A percentile compares a stretch with the other conserved stretches of the same genome.
phyloP scores from a whole-genome alignment of 106 monocot genomes.

The Alisma plantagoaquatica region DNA sequence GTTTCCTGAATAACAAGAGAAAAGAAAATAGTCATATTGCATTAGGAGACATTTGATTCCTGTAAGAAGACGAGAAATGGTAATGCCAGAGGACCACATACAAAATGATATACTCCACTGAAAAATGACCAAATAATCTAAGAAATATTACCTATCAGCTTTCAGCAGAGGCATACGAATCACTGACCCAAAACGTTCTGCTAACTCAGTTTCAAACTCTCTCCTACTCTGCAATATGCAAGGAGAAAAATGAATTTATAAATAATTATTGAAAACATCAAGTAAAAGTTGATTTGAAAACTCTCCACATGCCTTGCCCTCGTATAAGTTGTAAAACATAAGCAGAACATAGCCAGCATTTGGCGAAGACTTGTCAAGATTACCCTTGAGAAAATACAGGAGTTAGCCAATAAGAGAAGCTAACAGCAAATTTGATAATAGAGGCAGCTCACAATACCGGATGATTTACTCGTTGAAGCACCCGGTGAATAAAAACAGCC shows the following conservation, averaged over 20 bases:
- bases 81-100: no score
- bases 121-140: no score
- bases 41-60: no score
- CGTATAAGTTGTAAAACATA: constrained; percentile 94
- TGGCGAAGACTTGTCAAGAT: constrained; percentile 79
- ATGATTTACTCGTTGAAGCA: constrained; percentile 90
- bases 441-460: constrained; percentile 52
- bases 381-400: constrained; percentile 38
- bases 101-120: no score
- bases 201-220: constrained; percentile 83
- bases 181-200: constrained; percentile 76
- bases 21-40: background rate
- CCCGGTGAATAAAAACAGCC: constrained; percentile 93
- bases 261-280: background rate
- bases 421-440: background rate
- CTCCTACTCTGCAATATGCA: constrained; percentile 48
- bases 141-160: constrained; percentile 77
- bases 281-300: background rate
- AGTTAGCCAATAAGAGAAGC: background rate
- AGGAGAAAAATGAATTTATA: background rate
- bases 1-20: constrained; percentile 29
- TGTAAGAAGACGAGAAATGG: no score
- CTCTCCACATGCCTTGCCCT: constrained; percentile 72
- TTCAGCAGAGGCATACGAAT: constrained; percentile 92
- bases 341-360: constrained; percentile 95